These are phyloP conservation scores for Cladosporium sp. DNA, from an alignment of 2,329 filamentous ascomycete species.

Conservation along the genomic window DNA sequence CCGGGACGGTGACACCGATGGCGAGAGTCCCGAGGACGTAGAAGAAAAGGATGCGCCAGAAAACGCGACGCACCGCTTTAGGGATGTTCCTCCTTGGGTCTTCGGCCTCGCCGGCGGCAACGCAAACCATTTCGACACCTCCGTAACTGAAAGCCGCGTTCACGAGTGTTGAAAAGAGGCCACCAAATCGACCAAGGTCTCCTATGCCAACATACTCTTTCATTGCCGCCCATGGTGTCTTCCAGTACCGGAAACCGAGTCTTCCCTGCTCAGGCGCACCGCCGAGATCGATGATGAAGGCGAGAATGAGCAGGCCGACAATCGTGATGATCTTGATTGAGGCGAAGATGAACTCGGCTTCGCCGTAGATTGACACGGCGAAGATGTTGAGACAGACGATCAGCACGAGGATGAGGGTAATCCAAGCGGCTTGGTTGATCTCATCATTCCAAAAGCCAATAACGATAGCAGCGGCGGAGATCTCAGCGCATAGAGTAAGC, in stretches of 20 bases:
- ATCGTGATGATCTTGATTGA: slow-evolving; percentile 49
- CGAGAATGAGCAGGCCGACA: slow-evolving; percentile 36
- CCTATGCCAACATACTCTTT: slow-evolving; percentile 57
- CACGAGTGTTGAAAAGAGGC: slow-evolving; percentile 52
- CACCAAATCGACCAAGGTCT: slow-evolving; percentile 58
- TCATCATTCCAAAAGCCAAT: slow-evolving; percentile 55
- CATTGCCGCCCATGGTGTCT: slow-evolving; percentile 51
- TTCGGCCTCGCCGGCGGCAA: slow-evolving; percentile 53
- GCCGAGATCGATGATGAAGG: slow-evolving; percentile 58
- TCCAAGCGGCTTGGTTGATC: slow-evolving; percentile 37
- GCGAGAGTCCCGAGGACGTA: slow-evolving; percentile 53
- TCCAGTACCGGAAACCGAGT: slow-evolving; percentile 68
- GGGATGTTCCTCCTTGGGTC: slow-evolving; percentile 52
- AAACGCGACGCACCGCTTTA: slow-evolving; percentile 37
- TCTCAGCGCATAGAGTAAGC: slow-evolving; percentile 46
- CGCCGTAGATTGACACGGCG: slow-evolving; percentile 44
- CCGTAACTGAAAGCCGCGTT: slow-evolving; percentile 49
- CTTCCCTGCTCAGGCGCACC: slow-evolving; percentile 48
- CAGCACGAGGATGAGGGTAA: slow-evolving; percentile 56
- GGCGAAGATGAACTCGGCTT: slow-evolving; percentile 51
- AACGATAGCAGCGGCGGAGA: slow-evolving; percentile 59
- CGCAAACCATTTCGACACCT: slow-evolving; percentile 51
- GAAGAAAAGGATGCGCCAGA: slow-evolving; percentile 44
- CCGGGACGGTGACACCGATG: slow-evolving; percentile 28
- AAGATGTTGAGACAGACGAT: slow-evolving; percentile 61